phyloP scores from a whole-genome alignment of 1,139 yeast species.

The Nakaseomyces kungkrabaensis region DNA sequence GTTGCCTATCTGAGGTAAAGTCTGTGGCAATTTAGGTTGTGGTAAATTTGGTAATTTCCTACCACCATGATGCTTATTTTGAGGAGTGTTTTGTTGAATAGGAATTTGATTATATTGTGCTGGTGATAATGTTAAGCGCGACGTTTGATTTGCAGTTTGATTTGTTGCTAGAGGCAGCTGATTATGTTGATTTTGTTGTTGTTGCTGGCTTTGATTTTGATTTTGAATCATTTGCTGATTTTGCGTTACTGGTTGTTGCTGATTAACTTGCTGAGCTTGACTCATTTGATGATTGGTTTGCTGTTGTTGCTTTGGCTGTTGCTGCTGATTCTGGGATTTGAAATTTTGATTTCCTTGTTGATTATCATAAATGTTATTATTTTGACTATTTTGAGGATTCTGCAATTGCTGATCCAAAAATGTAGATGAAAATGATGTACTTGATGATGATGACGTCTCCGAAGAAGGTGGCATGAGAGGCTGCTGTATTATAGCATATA shows the following conservation, averaged over 20 bases:
- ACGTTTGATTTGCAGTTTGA: not conserved
- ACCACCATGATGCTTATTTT: not conserved
- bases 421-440: not conserved
- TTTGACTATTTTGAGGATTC: slow-evolving; percentile 1
- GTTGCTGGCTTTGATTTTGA: slow-evolving; percentile 1
- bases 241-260: not conserved
- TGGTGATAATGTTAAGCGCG: not conserved
- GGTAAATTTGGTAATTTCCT: slow-evolving; percentile 1
- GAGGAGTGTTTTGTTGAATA: not conserved
- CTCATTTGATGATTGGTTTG: not conserved
- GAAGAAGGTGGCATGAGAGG: slow-evolving; percentile 3
- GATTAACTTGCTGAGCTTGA: not conserved
- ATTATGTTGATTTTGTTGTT: not conserved
- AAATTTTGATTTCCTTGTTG: not conserved
- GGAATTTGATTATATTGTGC: not conserved
- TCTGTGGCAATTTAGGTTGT: slow-evolving; percentile 1
- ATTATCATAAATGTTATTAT: not conserved
- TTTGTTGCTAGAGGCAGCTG: not conserved
- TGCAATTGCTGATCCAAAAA: slow-evolving; percentile 4
- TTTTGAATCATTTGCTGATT: not conserved
- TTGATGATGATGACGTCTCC: slow-evolving; percentile 1
- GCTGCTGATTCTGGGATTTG: not conserved
- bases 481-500: slow-evolving; percentile 2
- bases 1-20: not conserved
- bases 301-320: not conserved